Evolutionary conservation across 768 basidiomycete genomes (phyloP), one percentile per base, ranked within the genome.

Genomic region (Collybia nuda): DNA sequence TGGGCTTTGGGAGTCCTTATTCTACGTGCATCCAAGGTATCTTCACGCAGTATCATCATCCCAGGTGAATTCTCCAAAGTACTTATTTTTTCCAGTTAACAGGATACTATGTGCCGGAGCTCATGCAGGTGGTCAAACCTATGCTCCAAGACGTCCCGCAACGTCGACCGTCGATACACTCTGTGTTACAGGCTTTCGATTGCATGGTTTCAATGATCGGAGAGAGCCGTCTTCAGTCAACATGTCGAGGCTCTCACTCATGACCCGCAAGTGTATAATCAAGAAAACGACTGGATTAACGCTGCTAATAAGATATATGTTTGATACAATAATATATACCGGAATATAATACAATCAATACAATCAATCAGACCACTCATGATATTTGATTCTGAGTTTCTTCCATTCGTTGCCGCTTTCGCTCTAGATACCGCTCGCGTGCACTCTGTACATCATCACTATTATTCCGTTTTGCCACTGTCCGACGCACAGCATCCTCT

Each of bases 371-470:
- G 18, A 35, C 26, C 37, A 48, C 28, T 52, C 32, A 43, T 50
- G 61, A 53, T 62, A 54, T 47, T 53, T 48, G 48, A 36, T 56
- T 53, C 39, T 57, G 59, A 29, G 46, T 58, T 40, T 68, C 66
- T 56, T 92, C 90, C 62, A 92, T 52, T 59, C 80, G 88, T 64
- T 79, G 81, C 44, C 87, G 81, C 71, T 97, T 97, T 59, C 94
- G 74, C 62, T 85, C 83, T 42, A 88, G 62, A 61, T 88, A 93
- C 47, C 92, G 78, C 52, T 85, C 80, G 47, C 79, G 79, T 12
- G 90, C 91, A 62, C 78, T 85, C 66, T 85, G 76, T 32, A 95
- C 80, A 47, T 84, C 82, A n/a, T 67, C 67, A 32, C 89, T 85
- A 22, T 79, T 85, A 62, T 95, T 96, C 52, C 92, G 79, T 64